phyloP scores from a whole-genome alignment of 164 flowering plant species.

The Magnolia officinalis region DNA sequence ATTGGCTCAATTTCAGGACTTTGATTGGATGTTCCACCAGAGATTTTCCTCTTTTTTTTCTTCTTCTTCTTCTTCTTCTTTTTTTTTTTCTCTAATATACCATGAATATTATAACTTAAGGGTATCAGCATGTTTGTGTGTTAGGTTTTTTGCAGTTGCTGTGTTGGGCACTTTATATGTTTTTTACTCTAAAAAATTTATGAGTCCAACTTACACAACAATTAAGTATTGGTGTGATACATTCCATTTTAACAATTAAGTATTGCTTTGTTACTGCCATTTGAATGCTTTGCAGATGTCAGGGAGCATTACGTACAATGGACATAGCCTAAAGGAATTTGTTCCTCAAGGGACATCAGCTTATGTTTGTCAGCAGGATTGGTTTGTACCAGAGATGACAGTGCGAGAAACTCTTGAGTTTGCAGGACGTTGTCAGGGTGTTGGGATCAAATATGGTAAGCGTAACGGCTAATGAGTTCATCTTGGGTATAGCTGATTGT shows the following conservation, averaged over 20 bases:
- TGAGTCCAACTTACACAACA: too few relatives aligned
- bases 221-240: too few relatives aligned
- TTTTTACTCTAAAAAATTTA: too few relatives aligned
- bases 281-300: conserved; percentile 45
- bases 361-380: conserved; percentile 90
- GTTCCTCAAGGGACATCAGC: conserved; percentile 84
- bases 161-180: not conserved
- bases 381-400: conserved; percentile 93
- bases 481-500: not conserved
- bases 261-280: not conserved
- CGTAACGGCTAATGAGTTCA: not conserved
- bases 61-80: too few relatives aligned
- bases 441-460: conserved; percentile 83
- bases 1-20: not conserved
- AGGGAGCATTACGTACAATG: conserved; percentile 80
- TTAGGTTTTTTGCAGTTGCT: not conserved
- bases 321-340: conserved; percentile 67
- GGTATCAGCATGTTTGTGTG: not conserved
- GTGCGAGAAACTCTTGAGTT: conserved; percentile 88
- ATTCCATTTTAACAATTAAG: not conserved
- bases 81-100: not conserved
- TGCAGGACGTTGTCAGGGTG: conserved; percentile 88
- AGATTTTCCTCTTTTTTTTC: not conserved
- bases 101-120: not conserved
- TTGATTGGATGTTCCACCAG: not conserved